A percentile compares a stretch with the other conserved stretches of the same genome.
Conservation (phyloP, 1,284 basidiomycete species). For the Heliocybe sulcata region DNA sequence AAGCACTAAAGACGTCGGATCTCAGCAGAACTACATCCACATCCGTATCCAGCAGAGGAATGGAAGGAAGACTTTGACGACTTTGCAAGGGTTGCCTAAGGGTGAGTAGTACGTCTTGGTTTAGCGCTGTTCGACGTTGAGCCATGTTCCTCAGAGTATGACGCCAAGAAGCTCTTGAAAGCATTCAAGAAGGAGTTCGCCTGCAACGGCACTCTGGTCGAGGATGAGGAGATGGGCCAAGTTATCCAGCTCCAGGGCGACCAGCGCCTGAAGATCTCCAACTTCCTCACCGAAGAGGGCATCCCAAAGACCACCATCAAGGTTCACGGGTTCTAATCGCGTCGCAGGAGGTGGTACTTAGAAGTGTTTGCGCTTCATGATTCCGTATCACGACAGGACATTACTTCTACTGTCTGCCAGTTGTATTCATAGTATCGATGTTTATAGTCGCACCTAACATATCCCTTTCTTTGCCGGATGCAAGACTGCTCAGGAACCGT, state of each 20-base stretch:
- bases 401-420: not conserved
- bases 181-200: constrained; percentile 99
- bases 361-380: constrained; percentile 1
- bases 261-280: constrained; percentile 88
- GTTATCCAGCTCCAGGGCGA: constrained; percentile 99
- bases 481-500: no score
- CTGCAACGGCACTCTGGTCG: constrained; percentile 97
- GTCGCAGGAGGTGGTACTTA: not conserved
- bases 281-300: constrained; percentile 79
- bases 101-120: constrained; percentile 39
- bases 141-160: constrained; percentile 64
- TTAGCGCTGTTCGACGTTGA: not conserved
- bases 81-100: constrained; percentile 93
- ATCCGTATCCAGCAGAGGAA: constrained; percentile 99
- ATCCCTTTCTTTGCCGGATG: no score
- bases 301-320: constrained; percentile 72
- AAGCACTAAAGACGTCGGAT: constrained; percentile 71
- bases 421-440: not conserved
- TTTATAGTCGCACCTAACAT: not conserved
- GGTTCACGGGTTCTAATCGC: constrained; percentile 76
- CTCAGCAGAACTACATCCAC: constrained; percentile 85
- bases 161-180: constrained; percentile 97
- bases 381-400: constrained; percentile 4
- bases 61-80: constrained; percentile 98
- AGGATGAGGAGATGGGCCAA: constrained; percentile 94